Evolutionary conservation across 2,329 filamentous ascomycete genomes (phyloP).

Genomic region (Hypomyces perniciosus): DNA sequence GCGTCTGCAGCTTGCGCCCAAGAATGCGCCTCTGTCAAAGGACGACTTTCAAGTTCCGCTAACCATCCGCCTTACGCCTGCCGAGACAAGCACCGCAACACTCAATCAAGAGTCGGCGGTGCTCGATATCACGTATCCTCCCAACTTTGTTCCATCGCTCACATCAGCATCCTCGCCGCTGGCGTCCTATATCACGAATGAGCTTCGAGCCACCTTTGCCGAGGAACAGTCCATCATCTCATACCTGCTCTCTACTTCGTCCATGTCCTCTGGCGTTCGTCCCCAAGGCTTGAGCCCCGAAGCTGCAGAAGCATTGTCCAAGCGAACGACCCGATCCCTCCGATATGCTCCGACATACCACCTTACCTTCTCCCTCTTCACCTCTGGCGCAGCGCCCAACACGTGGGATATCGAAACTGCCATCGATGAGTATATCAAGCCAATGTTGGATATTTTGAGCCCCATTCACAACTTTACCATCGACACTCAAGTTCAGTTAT

Average conservation of each 20-base stretch:
- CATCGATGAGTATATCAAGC: slow-evolving; percentile 72
- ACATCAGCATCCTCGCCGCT: slow-evolving; percentile 67
- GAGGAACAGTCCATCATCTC: slow-evolving; percentile 87
- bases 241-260: slow-evolving; percentile 59
- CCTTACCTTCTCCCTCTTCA: slow-evolving; percentile 91
- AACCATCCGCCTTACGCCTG: slow-evolving; percentile 63
- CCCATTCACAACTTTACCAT: slow-evolving; percentile 93
- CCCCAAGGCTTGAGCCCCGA: slow-evolving; percentile 44
- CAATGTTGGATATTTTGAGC: slow-evolving; percentile 71
- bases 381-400: slow-evolving; percentile 68
- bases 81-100: slow-evolving; percentile 53
- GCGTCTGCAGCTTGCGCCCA: slow-evolving; percentile 38
- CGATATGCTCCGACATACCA: slow-evolving; percentile 94
- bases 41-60: slow-evolving; percentile 48
- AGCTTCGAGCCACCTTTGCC: slow-evolving; percentile 71
- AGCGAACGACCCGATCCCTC: slow-evolving; percentile 75
- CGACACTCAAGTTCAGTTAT: slow-evolving; percentile 92
- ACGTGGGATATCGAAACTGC: slow-evolving; percentile 88
- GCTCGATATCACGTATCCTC: slow-evolving; percentile 72
- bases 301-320: slow-evolving; percentile 51
- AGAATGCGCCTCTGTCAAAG: slow-evolving; percentile 19
- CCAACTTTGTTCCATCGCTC: slow-evolving; percentile 59
- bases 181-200: slow-evolving; percentile 70
- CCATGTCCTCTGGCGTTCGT: slow-evolving; percentile 43
- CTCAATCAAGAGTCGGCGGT: slow-evolving; percentile 64